Evolutionary conservation across 768 basidiomycete genomes (phyloP).

Genomic region (Tylopilus vinaceipallidus): DNA sequence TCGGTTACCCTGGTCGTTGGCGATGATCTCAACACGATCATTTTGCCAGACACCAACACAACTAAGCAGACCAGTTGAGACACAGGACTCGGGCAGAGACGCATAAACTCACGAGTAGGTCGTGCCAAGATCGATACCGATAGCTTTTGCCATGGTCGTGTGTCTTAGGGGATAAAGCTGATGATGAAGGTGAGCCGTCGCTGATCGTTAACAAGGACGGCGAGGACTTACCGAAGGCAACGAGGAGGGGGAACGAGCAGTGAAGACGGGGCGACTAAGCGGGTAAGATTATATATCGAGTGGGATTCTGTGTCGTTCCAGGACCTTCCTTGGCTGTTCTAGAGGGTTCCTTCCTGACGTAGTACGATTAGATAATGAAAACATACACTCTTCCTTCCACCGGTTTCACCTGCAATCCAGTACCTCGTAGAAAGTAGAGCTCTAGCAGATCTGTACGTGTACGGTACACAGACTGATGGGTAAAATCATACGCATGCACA

Average conservation of each 20-base stretch:
- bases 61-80: conserved; percentile 38
- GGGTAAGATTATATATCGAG: conserved; percentile 28
- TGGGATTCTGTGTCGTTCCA: conserved; percentile 32
- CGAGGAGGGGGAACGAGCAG: conserved; percentile 14
- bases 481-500: conserved; percentile 29
- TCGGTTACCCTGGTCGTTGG: conserved; percentile 92
- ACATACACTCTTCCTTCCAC: conserved; percentile 7
- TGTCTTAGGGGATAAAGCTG: conserved; percentile 8
- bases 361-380: conserved; percentile 34
- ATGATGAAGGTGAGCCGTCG: conserved; percentile 6
- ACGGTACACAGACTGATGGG: conserved; percentile 21
- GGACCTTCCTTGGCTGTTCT: conserved; percentile 34
- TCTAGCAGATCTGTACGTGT: conserved; percentile 28
- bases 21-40: conserved; percentile 98
- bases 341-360: conserved; percentile 33
- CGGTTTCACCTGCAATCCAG: not conserved
- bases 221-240: conserved; percentile 19
- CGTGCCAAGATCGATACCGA: conserved; percentile 90
- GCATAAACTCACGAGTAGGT: conserved; percentile 76
- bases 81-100: not conserved
- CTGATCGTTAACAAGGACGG: not conserved
- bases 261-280: conserved; percentile 3
- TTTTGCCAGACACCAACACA: conserved; percentile 99
- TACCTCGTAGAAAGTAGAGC: conserved; percentile 14
- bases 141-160: conserved; percentile 66